phyloP scores from a whole-genome alignment of 352 stramenopile genomes.

The Saprolegnia parasitica region DNA sequence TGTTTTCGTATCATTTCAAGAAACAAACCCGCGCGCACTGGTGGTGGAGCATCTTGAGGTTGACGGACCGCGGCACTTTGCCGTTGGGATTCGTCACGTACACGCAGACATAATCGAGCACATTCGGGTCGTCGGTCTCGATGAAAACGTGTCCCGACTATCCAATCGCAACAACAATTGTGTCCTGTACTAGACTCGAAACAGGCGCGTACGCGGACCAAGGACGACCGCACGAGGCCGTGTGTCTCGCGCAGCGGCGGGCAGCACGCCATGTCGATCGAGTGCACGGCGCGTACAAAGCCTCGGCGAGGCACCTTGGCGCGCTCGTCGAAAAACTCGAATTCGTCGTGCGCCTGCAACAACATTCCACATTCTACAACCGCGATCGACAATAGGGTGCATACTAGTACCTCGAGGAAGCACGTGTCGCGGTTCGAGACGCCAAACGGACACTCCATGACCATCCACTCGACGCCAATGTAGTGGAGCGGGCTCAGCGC shows the following conservation, averaged over 20 bases:
- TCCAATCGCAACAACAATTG: not conserved
- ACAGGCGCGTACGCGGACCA: constrained; percentile 75
- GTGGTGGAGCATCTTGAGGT: not conserved
- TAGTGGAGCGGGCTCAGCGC: constrained; percentile 69
- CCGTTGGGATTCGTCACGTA: not conserved
- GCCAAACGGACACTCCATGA: constrained; percentile 64
- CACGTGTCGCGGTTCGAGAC: constrained; percentile 74
- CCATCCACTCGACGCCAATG: constrained; percentile 74
- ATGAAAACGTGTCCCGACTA: constrained; percentile 20
- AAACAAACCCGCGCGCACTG: constrained; percentile 12
- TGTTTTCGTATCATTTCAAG: not conserved
- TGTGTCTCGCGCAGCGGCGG: constrained; percentile 50
- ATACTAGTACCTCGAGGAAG: constrained; percentile 40
- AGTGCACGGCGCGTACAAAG: constrained; percentile 74
- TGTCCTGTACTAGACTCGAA: constrained; percentile 54
- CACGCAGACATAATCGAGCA: constrained; percentile 13
- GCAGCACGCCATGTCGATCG: constrained; percentile 66
- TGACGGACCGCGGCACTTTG: not conserved
- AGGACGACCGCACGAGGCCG: constrained; percentile 55
- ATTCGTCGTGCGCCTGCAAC: constrained; percentile 57
- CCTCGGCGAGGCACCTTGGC: constrained; percentile 46
- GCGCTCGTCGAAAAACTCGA: constrained; percentile 62
- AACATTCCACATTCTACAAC: not conserved
- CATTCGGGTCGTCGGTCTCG: constrained; percentile 17
- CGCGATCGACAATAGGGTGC: too few species aligned